Base-by-base conservation (phyloP, 2,329 filamentous ascomycete species). In the Aquanectria penicillioides region DNA sequence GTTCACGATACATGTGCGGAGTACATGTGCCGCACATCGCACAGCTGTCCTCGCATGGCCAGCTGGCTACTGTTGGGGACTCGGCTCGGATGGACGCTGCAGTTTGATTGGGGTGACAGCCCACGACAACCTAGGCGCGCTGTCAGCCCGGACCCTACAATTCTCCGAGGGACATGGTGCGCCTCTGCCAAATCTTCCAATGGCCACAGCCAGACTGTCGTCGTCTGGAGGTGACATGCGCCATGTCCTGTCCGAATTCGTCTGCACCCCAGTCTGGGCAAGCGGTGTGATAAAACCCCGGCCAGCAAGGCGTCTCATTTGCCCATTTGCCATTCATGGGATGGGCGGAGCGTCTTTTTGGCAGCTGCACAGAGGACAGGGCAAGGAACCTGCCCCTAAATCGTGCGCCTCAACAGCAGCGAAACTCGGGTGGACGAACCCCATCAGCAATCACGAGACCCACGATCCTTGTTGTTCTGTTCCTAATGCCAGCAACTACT, bases 201-300 rank as follows among this genome's bases (percentile, higher is more conserved):
- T 26, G 15, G 29, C 33, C 40, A 26, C 23, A 23, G 20, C 29
- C 29, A 38, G 29, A 23, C 40, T 28, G 40, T n/a, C n/a, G n/a
- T n/a, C n/a, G n/a, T n/a, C n/a, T n/a, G n/a, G n/a, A n/a, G n/a
- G n/a, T n/a, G n/a, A n/a, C n/a, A n/a, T 2, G 25, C 18, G 34
- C 50, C 23, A 26, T 29, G 23, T 37, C 31, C 41, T 28, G 33
- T 46, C 41, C 26, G 26, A 33, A 28, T 20, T 28, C 28, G 9
- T 17, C 41, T 57, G 11, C 15, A 41, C 37, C 36, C 46, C 29
- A 50, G 49, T 28, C 36, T 41, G 15, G 54, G 34, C 41, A 48
- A 48, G 55, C 55, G 55, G 55, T 58, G 55, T 58, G 55, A 58
- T 52, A 17, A 17, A 22, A 26, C 33, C 33, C 26, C 43, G 33